Conservation (phyloP, 805 yeast species). For the Sugiyamaella chiloensis region DNA sequence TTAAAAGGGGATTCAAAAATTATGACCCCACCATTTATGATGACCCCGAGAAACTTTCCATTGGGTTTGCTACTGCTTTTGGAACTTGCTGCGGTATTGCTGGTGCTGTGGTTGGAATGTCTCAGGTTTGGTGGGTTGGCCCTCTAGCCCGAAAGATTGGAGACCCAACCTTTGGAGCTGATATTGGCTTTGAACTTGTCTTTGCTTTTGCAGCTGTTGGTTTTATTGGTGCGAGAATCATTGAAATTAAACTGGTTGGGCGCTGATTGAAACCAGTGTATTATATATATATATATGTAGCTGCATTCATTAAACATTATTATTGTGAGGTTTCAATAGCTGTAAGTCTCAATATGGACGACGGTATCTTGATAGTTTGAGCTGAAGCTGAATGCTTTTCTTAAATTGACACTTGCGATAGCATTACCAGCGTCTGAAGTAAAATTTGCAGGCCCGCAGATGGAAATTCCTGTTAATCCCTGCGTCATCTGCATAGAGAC, state of each 20-base stretch:
- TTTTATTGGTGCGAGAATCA: slow-evolving; percentile 54
- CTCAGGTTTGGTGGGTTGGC: slow-evolving; percentile 80
- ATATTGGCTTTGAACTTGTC: slow-evolving; percentile 80
- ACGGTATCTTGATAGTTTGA: background rate
- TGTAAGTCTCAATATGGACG: background rate
- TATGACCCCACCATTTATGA: slow-evolving; percentile 64
- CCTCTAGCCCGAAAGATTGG: slow-evolving; percentile 63
- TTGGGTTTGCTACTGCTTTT: slow-evolving; percentile 75
- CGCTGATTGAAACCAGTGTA: slow-evolving; percentile 17
- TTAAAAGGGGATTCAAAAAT: slow-evolving; percentile 56
- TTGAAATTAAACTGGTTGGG: slow-evolving; percentile 62
- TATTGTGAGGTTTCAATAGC: background rate
- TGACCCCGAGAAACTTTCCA: slow-evolving; percentile 57
- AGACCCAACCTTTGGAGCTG: slow-evolving; percentile 59
- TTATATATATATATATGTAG: background rate
- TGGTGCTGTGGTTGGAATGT: slow-evolving; percentile 86
- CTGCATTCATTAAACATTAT: background rate
- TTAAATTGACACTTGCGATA: background rate
- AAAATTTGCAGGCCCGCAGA: background rate
- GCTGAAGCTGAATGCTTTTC: background rate
- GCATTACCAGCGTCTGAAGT: background rate
- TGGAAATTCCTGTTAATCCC: background rate
- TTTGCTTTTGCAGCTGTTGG: slow-evolving; percentile 62
- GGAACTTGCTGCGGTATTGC: slow-evolving; percentile 82
- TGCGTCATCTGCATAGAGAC: background rate